Evolutionary conservation across 345 rosid species (phyloP).

Genomic region (Brassica rapa): DNA sequence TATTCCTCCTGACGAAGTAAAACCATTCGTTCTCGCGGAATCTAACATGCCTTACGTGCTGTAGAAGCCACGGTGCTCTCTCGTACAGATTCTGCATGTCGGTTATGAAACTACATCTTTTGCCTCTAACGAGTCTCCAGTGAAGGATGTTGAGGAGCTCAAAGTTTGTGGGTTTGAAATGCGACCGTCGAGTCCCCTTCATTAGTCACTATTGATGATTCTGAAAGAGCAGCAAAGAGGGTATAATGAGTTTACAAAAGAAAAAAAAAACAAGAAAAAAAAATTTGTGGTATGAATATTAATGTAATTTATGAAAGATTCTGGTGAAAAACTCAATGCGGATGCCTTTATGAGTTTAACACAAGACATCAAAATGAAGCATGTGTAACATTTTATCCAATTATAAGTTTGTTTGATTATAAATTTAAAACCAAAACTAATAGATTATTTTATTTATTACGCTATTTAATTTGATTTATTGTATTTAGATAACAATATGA

Average conservation of each 20-base stretch:
- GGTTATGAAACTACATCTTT: not conserved
- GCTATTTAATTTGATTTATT: not conserved
- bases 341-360: not conserved
- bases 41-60: conserved; percentile 17
- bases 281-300: too few relatives aligned
- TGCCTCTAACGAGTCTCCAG: not conserved
- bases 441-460: not conserved
- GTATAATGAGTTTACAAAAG: not conserved
- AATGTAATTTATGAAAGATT: too few relatives aligned
- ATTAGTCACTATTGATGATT: not conserved
- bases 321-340: too few relatives aligned
- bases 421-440: not conserved
- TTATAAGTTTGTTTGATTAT: not conserved
- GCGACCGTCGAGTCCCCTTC: not conserved
- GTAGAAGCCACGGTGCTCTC: conserved; percentile 26
- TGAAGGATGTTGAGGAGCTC: conserved; percentile 19
- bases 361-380: not conserved
- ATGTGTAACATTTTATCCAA: not conserved
- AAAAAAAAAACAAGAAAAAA: too few relatives aligned
- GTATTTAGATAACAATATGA: not conserved
- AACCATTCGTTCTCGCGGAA: not conserved
- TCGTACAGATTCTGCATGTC: conserved; percentile 15
- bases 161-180: not conserved
- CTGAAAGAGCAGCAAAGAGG: not conserved
- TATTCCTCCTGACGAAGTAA: conserved; percentile 14